Evolutionary conservation across 1,139 yeast genomes (phyloP).

Genomic region (Hemisphaericaspora xylofermentans): DNA sequence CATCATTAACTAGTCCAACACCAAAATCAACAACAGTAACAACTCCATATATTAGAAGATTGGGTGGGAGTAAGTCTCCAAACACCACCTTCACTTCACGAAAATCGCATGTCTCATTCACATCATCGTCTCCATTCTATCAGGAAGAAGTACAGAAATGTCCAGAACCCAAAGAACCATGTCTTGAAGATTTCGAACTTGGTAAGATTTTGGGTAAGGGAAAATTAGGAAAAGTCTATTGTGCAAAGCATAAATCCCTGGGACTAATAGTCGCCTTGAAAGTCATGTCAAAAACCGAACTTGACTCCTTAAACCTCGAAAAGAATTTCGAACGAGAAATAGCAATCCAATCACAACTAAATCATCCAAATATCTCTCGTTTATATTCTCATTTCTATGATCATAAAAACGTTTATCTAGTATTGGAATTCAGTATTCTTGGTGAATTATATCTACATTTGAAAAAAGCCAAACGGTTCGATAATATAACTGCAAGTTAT

Average conservation of each 20-base stretch:
- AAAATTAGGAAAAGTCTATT: conserved; percentile 87
- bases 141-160: too few species aligned
- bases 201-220: conserved; percentile 92
- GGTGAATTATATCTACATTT: conserved; percentile 85
- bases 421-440: conserved; percentile 79
- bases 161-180: background rate
- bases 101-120: background rate
- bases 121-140: too few species aligned
- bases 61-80: too few species aligned
- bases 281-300: conserved; percentile 82
- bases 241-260: conserved; percentile 72
- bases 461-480: conserved; percentile 52
- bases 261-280: conserved; percentile 88
- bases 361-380: conserved; percentile 78
- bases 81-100: too few species aligned
- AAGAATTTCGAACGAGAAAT: conserved; percentile 87
- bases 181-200: conserved; percentile 72
- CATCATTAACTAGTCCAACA: background rate
- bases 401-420: conserved; percentile 70
- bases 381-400: conserved; percentile 87
- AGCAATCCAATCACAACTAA: conserved; percentile 78
- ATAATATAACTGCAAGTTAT: conserved; percentile 70
- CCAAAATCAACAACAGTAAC: background rate
- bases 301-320: conserved; percentile 75
- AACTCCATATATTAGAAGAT: background rate